Base-by-base conservation (phyloP, 2,329 filamentous ascomycete species). In the Dryadomyces quercus-mongolicae region DNA sequence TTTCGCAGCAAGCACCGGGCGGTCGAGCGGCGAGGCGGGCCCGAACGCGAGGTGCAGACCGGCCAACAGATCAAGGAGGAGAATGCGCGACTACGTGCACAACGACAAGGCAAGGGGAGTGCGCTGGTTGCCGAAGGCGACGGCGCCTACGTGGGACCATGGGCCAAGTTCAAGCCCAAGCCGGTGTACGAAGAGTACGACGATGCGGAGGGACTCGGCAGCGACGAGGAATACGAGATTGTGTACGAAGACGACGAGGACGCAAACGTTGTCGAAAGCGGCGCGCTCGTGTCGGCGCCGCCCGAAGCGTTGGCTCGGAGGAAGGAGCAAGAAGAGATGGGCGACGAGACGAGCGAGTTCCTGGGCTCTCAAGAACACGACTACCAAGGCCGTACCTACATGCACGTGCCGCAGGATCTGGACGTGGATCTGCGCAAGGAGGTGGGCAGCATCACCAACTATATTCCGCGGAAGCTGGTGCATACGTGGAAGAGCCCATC, bases 371-470 rank as follows among this genome's bases (percentile, higher is more conserved):
- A 87, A 65, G 75, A 93, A 70, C 85, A 84, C 73, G 93, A 98
- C 68, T 98, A 98, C 72, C 87, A 94, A 67, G 93, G 93, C 49
- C 78, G 93, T 60, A 95, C 92, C 38, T 98, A 60, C 67, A 96
- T 98, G 92, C 93, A 98, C 70, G 78, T 97, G 48, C 93, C 93
- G 3, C 90, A 89, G 67, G 91, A 95, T 66, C 72, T 95, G 70
- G 88, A 89, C 64, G 75, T 95, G 66, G 87, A 95, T 66, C 74
- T 98, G 62, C 80, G 77, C 59, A 94, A 93, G 70, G 89, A 94
- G 57, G 68, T 76, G 47, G 88, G 87, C 62, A 90, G 84, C 64
- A 70, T 81, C 65, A 91, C 91, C 65, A 97, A 95, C 68, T 98
- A 82, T 66, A 88, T 94, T 55, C 93, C 93, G 42, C 97, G 95